Evolutionary conservation across 345 rosid genomes (phyloP), one percentile per base, ranked within the genome.

Genomic region (Sonneratia alba): DNA sequence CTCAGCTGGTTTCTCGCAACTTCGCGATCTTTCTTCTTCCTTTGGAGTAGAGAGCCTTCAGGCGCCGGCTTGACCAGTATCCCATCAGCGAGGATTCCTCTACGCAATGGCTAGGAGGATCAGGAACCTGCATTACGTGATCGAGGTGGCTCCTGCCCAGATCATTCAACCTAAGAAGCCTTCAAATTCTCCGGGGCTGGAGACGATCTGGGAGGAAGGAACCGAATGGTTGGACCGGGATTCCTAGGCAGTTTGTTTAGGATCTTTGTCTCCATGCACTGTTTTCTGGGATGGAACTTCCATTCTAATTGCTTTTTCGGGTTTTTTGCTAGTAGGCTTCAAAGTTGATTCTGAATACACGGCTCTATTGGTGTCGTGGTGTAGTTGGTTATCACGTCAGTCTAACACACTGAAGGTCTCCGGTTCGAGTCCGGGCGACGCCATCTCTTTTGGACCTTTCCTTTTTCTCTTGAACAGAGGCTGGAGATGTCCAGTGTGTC

Each of bases 361-460:
- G 32, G n/a, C n/a, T n/a, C n/a, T n/a, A n/a, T n/a, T 4, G 43
- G 97, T 90, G 80, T 90, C 90, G 90, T 90, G 94, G 96, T 92
- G 94, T 88, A 88, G 96, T 92, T 88, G 95, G 95, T 87, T 92
- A 92, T 88, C 95, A 92, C 95, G 92, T 87, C 94, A 88, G 89
- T 90, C 88, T 88, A 90, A 88, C 96, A 90, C 97, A 88, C 89
- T 88, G 88, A 90, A 92, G 91, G 93, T 88, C 93, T 89, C 89
- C 89, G 89, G 90, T 91, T 91, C 96, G 82, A 91, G 72, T 68
- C 88, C 90, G 90, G 96, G 93, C 86, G 93, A 89, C 78, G 96
- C 93, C 90, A 91, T 9, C 56, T 10, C 32, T 27, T 27, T 27
- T 27, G 32, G 32, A 27, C 32, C 1, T 27, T 27, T 0, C 32